A percentile compares a stretch with the other conserved stretches of the same genome.
Conservation (phyloP, 2,329 filamentous ascomycete species). For the Cytospora piceicola region DNA sequence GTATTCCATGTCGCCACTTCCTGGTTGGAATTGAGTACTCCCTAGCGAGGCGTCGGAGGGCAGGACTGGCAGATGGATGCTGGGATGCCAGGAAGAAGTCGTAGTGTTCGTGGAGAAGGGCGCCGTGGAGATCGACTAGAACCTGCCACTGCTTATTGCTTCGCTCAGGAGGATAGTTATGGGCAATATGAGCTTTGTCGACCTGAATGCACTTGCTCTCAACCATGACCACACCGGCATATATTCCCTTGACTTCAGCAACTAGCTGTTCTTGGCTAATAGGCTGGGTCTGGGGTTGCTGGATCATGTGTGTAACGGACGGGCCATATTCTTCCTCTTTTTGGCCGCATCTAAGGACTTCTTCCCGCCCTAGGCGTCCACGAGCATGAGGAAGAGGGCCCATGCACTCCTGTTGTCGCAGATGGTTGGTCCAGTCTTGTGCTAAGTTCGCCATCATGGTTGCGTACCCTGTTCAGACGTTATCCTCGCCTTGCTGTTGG, state of each 20-base stretch:
- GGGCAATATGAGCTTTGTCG: conserved; percentile 63
- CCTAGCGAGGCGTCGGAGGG: conserved; percentile 68
- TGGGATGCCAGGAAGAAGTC: conserved; percentile 88
- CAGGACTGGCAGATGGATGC: conserved; percentile 75
- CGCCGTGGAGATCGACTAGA: conserved; percentile 79
- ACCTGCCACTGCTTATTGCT: conserved; percentile 80
- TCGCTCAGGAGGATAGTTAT: conserved; percentile 49
- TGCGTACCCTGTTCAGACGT: neutral
- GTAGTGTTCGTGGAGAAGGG: conserved; percentile 79
- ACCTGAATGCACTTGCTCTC: conserved; percentile 88
- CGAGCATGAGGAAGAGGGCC: too few relatives aligned
- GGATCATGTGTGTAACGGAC: conserved; percentile 30
- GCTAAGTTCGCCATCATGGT: neutral
- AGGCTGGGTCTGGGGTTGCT: conserved; percentile 65
- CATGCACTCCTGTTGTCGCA: neutral
- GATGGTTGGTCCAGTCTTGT: neutral
- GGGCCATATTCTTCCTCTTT: neutral
- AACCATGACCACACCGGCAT: conserved; percentile 80
- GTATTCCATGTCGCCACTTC: conserved; percentile 94
- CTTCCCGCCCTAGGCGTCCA: too few relatives aligned
- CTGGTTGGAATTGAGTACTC: conserved; percentile 90
- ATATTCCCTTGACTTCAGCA: conserved; percentile 81
- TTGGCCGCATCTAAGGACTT: too few relatives aligned
- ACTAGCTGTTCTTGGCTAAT: conserved; percentile 80
- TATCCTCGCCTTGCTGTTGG: neutral